Evolutionary conservation across 2,329 filamentous ascomycete genomes (phyloP).

Genomic region (Trichophyton mentagrophytes): DNA sequence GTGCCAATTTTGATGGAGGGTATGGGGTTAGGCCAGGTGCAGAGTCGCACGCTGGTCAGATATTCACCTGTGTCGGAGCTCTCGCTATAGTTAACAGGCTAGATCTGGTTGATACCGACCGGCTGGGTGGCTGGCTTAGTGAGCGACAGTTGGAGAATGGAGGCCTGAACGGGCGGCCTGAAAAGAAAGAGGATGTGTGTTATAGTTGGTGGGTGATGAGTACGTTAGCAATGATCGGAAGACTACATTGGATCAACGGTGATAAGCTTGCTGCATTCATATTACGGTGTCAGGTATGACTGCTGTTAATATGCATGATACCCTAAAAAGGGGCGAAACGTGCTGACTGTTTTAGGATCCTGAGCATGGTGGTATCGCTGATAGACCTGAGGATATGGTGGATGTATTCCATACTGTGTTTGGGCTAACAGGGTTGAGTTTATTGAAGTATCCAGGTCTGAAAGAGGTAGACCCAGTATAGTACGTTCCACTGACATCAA

Average conservation of each 20-base stretch:
- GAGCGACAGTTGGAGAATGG: slow-evolving; percentile 80
- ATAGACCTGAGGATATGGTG: slow-evolving; percentile 85
- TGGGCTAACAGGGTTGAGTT: slow-evolving; percentile 72
- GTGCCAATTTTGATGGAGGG: slow-evolving; percentile 86
- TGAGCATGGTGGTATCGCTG: slow-evolving; percentile 72
- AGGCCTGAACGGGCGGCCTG: slow-evolving; percentile 83
- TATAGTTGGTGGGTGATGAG: slow-evolving; percentile 99
- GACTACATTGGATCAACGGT: slow-evolving; percentile 85
- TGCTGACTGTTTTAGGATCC: slow-evolving; percentile 42
- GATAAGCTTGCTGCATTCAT: slow-evolving; percentile 71
- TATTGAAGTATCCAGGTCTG: slow-evolving; percentile 64
- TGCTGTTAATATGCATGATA: neutral
- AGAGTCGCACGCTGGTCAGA: slow-evolving; percentile 89
- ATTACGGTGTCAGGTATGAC: slow-evolving; percentile 58
- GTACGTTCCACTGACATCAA: slow-evolving; percentile 30
- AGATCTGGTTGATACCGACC: slow-evolving; percentile 70
- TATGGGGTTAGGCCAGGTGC: slow-evolving; percentile 83
- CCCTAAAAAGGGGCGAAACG: neutral
- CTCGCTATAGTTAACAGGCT: slow-evolving; percentile 70
- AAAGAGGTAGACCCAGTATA: slow-evolving; percentile 79
- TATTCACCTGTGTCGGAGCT: slow-evolving; percentile 85
- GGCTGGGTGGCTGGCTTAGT: slow-evolving; percentile 77
- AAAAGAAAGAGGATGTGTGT: slow-evolving; percentile 93
- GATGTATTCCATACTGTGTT: slow-evolving; percentile 96
- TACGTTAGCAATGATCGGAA: slow-evolving; percentile 77